phyloP scores from a whole-genome alignment of 2,329 filamentous ascomycete genomes.

The Colletotrichum simmondsii region DNA sequence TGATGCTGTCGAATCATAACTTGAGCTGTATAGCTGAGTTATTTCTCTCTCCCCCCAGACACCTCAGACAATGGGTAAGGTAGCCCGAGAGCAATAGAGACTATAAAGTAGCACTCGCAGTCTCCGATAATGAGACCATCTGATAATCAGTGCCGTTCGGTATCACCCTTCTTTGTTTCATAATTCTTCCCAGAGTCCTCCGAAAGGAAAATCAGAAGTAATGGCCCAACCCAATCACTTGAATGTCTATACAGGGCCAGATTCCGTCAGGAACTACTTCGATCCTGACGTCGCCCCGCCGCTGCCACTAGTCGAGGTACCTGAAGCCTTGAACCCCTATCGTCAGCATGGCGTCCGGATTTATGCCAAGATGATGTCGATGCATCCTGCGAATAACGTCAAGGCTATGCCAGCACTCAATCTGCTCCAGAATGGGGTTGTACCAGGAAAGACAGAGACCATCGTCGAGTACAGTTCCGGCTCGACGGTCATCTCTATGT shows the following conservation, averaged over 20 bases:
- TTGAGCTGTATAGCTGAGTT: not conserved
- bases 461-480: slow-evolving; percentile 72
- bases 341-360: slow-evolving; percentile 68
- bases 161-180: not conserved
- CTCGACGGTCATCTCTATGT: slow-evolving; percentile 71
- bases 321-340: slow-evolving; percentile 66
- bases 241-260: slow-evolving; percentile 68
- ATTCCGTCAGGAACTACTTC: slow-evolving; percentile 68
- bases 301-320: slow-evolving; percentile 71
- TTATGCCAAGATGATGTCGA: slow-evolving; percentile 75
- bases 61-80: too few species aligned
- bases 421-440: slow-evolving; percentile 55
- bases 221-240: slow-evolving; percentile 40
- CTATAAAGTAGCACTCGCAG: not conserved
- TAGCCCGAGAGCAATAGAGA: not conserved
- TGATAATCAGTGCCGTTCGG: not conserved
- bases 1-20: not conserved
- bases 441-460: slow-evolving; percentile 56
- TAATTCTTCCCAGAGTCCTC: not conserved
- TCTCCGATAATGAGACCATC: not conserved
- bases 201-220: not conserved
- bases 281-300: slow-evolving; percentile 67
- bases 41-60: not conserved
- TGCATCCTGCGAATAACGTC: slow-evolving; percentile 73
- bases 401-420: slow-evolving; percentile 70